phyloP scores from a whole-genome alignment of 352 stramenopile genomes.

The Globisporangium barbulae region DNA sequence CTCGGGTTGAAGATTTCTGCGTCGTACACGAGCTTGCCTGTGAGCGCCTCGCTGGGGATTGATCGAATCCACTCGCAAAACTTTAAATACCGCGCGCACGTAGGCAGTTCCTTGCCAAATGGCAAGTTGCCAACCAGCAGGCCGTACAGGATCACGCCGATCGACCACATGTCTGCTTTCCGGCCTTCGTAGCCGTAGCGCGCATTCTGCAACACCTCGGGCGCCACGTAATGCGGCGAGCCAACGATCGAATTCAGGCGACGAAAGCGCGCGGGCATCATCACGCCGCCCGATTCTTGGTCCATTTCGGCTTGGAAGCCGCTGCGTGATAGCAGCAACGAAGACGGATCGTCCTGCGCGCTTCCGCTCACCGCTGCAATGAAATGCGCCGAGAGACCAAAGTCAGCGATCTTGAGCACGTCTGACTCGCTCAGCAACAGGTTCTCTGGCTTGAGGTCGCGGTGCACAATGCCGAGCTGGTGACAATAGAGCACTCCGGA shows the following conservation, averaged over 20 bases:
- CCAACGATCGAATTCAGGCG: constrained; percentile 95
- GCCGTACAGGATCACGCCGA: constrained; percentile 92
- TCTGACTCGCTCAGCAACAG: constrained; percentile 89
- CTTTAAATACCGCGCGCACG: constrained; percentile 93
- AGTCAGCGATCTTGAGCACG: constrained; percentile 95
- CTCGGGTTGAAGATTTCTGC: constrained; percentile 38
- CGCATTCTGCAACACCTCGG: constrained; percentile 92
- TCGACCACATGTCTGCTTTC: constrained; percentile 93
- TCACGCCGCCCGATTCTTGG: constrained; percentile 21
- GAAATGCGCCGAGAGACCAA: constrained; percentile 92
- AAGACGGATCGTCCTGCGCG: constrained; percentile 24
- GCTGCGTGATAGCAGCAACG: constrained; percentile 6
- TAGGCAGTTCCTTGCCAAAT: constrained; percentile 93
- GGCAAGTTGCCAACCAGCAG: constrained; percentile 92
- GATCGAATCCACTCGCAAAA: constrained; percentile 92
- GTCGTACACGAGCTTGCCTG: constrained; percentile 65
- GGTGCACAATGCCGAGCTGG: constrained; percentile 91
- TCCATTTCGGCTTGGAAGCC: constrained; percentile 24
- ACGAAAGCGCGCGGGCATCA: constrained; percentile 44
- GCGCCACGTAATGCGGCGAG: constrained; percentile 96
- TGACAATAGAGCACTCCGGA: constrained; percentile 90
- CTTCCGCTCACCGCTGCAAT: constrained; percentile 65
- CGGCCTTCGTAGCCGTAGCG: constrained; percentile 89
- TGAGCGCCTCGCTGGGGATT: constrained; percentile 56
- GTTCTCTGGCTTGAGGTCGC: constrained; percentile 97